These are phyloP conservation scores for Sporothrix euskadiensis DNA, from an alignment of 2,329 filamentous ascomycete species.

Conservation along the genomic window DNA sequence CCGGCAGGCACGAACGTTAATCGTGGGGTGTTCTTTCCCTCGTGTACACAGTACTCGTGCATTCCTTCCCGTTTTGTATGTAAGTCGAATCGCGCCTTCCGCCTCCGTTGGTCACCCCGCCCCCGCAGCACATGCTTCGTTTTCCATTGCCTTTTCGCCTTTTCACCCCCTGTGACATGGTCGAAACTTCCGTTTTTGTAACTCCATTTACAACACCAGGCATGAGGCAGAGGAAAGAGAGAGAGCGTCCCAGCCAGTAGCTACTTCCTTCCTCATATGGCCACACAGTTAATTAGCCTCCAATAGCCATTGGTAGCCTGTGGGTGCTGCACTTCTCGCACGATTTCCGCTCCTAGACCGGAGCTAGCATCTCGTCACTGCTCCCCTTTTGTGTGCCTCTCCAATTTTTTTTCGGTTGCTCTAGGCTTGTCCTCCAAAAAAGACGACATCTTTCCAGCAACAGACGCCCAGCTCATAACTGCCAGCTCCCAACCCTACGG, in stretches of 20 bases:
- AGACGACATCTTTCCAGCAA: background rate
- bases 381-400: background rate
- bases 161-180: background rate
- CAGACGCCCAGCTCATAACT: background rate
- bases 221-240: too few species aligned
- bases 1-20: background rate
- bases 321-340: background rate
- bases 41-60: background rate
- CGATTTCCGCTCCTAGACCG: conserved; percentile 22
- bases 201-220: background rate
- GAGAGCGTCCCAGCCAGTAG: background rate
- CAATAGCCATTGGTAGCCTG: background rate
- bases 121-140: conserved; percentile 3
- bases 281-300: background rate
- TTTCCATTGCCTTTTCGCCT: background rate
- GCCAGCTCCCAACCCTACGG: background rate
- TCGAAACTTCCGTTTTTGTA: background rate
- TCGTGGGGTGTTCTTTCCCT: background rate
- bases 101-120: conserved; percentile 4
- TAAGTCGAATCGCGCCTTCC: conserved; percentile 3
- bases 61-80: conserved; percentile 9
- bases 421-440: background rate
- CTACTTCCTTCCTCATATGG: background rate
- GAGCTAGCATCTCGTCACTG: conserved; percentile 20
- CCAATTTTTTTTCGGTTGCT: conserved; percentile 10